These are phyloP conservation scores for Hirsutella minnesotensis DNA, from an alignment of 2,329 filamentous ascomycete genomes.

Conservation along the genomic window DNA sequence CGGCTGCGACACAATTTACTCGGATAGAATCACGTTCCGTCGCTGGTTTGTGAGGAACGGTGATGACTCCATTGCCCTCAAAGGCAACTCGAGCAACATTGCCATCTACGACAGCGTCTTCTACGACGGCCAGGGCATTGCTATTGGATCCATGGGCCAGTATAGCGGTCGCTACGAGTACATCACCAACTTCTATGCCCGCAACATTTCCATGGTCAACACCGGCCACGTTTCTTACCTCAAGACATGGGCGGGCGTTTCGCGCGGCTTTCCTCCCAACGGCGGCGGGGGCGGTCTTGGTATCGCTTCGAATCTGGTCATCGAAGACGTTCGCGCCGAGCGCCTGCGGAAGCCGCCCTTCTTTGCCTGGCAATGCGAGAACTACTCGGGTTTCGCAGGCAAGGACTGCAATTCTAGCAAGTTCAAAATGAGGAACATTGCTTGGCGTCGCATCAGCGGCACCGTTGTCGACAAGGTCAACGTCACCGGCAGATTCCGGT, in stretches of 20 bases:
- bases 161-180: constrained; percentile 34
- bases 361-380: constrained; percentile 23
- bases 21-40: constrained; percentile 36
- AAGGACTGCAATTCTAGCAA: constrained; percentile 21
- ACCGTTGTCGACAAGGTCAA: constrained; percentile 14
- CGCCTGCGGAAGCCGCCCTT: constrained; percentile 17
- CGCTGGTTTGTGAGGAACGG: constrained; percentile 39
- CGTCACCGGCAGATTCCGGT: constrained; percentile 16
- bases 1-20: constrained; percentile 38
- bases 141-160: constrained; percentile 46
- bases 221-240: constrained; percentile 38
- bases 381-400: constrained; percentile 20
- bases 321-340: constrained; percentile 18
- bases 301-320: constrained; percentile 17
- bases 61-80: constrained; percentile 41
- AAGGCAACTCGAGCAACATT: constrained; percentile 45
- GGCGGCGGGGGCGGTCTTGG: constrained; percentile 45
- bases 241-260: constrained; percentile 46
- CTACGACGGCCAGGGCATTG: constrained; percentile 37
- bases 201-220: constrained; percentile 32
- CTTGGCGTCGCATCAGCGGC: constrained; percentile 16
- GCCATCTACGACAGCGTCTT: constrained; percentile 35
- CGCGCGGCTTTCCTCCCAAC: constrained; percentile 40
- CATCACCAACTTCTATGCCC: constrained; percentile 34
- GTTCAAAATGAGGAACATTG: constrained; percentile 17